Conservation (phyloP, 2,329 filamentous ascomycete species). For the Stachybotrys echinatus region DNA sequence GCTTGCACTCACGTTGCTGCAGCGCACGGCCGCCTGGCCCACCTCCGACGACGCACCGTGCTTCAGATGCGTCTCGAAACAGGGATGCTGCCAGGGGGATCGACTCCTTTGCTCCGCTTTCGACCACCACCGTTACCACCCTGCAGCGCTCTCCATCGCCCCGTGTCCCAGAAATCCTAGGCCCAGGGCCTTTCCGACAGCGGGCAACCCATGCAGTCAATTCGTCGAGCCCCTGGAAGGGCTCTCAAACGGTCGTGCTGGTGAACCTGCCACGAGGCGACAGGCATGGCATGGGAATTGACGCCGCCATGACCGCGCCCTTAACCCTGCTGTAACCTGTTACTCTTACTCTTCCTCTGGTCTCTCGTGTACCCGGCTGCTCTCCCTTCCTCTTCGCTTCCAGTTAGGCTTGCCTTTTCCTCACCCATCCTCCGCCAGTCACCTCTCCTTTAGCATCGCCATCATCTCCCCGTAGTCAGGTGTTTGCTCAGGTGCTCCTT, state of each 20-base stretch:
- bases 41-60: background rate
- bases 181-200: too few relatives aligned
- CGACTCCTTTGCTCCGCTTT: background rate
- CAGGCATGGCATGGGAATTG: background rate
- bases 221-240: too few relatives aligned
- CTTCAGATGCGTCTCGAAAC: background rate
- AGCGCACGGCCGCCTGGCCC: background rate
- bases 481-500: background rate
- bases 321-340: too few relatives aligned
- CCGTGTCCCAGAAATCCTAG: background rate
- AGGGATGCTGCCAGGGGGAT: background rate
- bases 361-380: too few relatives aligned
- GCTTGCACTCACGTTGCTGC: background rate
- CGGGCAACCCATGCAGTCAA: too few relatives aligned
- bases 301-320: too few relatives aligned
- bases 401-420: background rate
- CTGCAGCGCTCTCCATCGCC: background rate
- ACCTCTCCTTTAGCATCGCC: background rate
- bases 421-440: background rate
- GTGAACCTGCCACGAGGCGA: background rate
- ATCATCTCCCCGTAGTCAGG: background rate
- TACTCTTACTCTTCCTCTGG: too few relatives aligned
- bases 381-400: background rate
- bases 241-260: background rate
- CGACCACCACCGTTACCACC: background rate